Evolutionary conservation across 805 yeast species (phyloP), one percentile per base, ranked within the genome.

Genomic region (Saccharomyces paradoxus): DNA sequence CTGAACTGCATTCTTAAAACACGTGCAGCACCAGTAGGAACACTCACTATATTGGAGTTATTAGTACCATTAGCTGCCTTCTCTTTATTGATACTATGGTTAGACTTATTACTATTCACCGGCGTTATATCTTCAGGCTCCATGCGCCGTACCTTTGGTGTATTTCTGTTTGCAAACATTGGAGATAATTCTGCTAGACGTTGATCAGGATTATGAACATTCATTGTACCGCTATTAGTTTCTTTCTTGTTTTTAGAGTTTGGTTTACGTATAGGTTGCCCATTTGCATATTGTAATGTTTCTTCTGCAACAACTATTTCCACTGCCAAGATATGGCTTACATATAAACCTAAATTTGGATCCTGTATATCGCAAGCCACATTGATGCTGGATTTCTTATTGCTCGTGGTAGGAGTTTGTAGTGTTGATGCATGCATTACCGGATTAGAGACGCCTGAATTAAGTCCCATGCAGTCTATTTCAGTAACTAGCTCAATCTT

Each of bases 291-390:
- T 62, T 80, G 85, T 31, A 86, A 67, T 8, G 81, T 59, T 66
- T 94, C 99, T 70, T 94, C 99, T 2, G 97, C 97, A 46, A 94
- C 89, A n/a, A 92, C 87, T 51, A 90, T 81, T 70, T 94, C 99
- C 41, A 91, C 82, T 13, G 89, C 81, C 49, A 94, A 73, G 24
- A 82, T 77, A 67, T 94, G 99, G 49, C 78, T 75, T 2, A 90
- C 92, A 58, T 76, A 78, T 3, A 92, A 74, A 0, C 98, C 98
- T 46, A 84, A 71, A 8, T 82, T 82, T 0, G 91, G 87, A 67
- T 92, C 97, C 55, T 81, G 84, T 4, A 91, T 77, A 67, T 91
- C 96, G 69, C 96, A 87, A 4, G 89, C 74, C 41, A 87, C 77
- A 58, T 84, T 85, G 14, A 60, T 58, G 57, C 51, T 70, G 64